Evolutionary conservation across 2,329 filamentous ascomycete species (phyloP).

Genomic region (Penicillium decumbens): DNA sequence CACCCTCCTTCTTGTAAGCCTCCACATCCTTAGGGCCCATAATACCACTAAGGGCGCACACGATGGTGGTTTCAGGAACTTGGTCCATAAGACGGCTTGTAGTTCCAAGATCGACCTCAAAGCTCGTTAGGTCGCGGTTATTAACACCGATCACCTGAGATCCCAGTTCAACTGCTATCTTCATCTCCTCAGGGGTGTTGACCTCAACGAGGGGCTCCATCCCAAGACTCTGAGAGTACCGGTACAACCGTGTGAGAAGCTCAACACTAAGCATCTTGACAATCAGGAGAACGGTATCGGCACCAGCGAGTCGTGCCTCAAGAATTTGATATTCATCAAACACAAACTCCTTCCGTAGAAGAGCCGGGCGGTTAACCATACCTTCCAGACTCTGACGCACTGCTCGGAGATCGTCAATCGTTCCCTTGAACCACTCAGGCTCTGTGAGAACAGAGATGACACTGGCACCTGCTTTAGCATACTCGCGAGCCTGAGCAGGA

Average conservation of each 20-base stretch:
- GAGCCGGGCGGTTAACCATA: constrained; percentile 86
- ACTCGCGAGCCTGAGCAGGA: constrained; percentile 82
- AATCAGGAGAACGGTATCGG: constrained; percentile 90
- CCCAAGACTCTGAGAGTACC: constrained; percentile 80
- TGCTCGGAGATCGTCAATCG: constrained; percentile 82
- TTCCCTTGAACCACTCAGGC: constrained; percentile 98
- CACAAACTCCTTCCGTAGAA: constrained; percentile 93
- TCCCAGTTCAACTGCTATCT: constrained; percentile 76
- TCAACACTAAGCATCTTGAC: constrained; percentile 91
- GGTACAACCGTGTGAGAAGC: constrained; percentile 71
- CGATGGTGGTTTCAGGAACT: constrained; percentile 77
- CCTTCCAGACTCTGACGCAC: constrained; percentile 85
- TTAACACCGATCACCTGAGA: constrained; percentile 94
- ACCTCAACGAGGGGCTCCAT: constrained; percentile 99
- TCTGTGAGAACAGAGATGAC: constrained; percentile 98
- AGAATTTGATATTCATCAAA: constrained; percentile 98
- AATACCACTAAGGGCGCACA: constrained; percentile 93
- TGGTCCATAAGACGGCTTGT: constrained; percentile 82
- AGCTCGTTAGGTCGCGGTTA: constrained; percentile 92
- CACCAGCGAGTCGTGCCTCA: constrained; percentile 85
- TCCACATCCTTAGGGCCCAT: constrained; percentile 82
- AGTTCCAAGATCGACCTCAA: constrained; percentile 91
- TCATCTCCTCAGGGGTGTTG: constrained; percentile 90
- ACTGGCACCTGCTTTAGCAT: constrained; percentile 89
- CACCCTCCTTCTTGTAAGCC: constrained; percentile 80